Evolutionary conservation across 2,329 filamentous ascomycete genomes (phyloP).

Genomic region (Chrysoporthe deuterocubensis): DNA sequence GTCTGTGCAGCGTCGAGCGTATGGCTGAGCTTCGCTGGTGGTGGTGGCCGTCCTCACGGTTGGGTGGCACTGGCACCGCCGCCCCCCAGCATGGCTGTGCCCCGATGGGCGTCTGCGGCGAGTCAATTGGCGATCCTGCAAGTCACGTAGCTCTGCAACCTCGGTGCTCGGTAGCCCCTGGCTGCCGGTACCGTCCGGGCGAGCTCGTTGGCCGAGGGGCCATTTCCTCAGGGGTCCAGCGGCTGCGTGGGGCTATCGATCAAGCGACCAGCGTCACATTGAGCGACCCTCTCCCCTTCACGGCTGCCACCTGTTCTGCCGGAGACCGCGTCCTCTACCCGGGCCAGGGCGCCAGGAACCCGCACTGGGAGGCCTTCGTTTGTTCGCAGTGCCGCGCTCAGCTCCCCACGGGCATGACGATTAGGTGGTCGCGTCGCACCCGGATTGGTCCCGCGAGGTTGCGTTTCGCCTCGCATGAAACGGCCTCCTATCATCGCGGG

Average conservation of each 20-base stretch:
- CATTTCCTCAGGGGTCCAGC: constrained; percentile 8
- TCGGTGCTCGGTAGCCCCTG: constrained; percentile 11
- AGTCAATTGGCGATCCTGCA: constrained; percentile 10
- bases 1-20: background rate
- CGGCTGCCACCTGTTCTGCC: constrained; percentile 5
- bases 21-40: background rate
- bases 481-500: background rate
- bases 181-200: constrained; percentile 3
- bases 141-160: constrained; percentile 9
- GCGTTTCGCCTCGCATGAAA: constrained; percentile 8
- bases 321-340: background rate
- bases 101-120: background rate
- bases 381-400: background rate
- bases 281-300: background rate
- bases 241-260: constrained; percentile 2
- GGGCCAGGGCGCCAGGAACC: background rate
- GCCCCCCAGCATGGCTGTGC: constrained; percentile 8
- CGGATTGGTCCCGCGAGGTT: constrained; percentile 12
- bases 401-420: background rate
- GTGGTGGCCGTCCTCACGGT: background rate
- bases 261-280: background rate
- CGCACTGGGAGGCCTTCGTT: background rate
- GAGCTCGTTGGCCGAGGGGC: constrained; percentile 7
- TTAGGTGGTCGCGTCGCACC: background rate
- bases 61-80: background rate